A percentile compares a stretch with the other conserved stretches of the same genome.
Conservation (phyloP, 768 basidiomycete genomes). For the Amanita polypyramis region DNA sequence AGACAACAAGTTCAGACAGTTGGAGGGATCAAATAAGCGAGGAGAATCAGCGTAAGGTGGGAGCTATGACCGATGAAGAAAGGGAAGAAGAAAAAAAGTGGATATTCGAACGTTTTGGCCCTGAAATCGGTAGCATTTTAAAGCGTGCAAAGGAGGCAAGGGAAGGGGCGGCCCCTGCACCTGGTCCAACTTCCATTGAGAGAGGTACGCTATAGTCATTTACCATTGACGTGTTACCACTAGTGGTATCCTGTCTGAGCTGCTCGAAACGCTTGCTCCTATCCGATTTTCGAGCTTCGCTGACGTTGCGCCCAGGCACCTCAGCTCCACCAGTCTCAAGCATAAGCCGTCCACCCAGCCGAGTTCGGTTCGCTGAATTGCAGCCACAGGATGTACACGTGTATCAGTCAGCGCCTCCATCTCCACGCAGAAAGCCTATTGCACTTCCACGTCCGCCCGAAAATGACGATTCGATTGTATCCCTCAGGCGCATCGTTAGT, state of each 20-base stretch:
- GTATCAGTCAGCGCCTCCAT: constrained; percentile 73
- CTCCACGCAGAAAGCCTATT: constrained; percentile 51
- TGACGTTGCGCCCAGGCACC: constrained; percentile 16
- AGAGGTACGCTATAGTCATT: background rate
- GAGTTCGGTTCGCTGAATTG: constrained; percentile 69
- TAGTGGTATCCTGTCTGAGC: background rate
- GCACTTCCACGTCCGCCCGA: constrained; percentile 45
- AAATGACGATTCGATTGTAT: constrained; percentile 27
- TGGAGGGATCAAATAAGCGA: constrained; percentile 51
- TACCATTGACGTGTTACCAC: background rate
- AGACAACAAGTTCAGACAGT: constrained; percentile 17
- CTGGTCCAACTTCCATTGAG: background rate
- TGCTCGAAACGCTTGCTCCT: background rate
- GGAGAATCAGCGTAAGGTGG: constrained; percentile 57
- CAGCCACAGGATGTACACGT: constrained; percentile 69
- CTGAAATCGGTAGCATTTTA: constrained; percentile 52
- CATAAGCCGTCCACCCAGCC: constrained; percentile 52
- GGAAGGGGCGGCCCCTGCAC: constrained; percentile 17
- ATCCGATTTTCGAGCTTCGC: background rate
- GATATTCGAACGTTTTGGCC: constrained; percentile 64
- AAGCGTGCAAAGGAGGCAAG: constrained; percentile 39
- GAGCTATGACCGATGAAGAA: constrained; percentile 63
- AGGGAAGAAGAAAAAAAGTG: constrained; percentile 53
- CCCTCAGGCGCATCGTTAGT: constrained; percentile 27
- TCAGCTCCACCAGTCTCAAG: constrained; percentile 35